Conservation (phyloP, 2,329 filamentous ascomycete genomes). For the Botryotinia narcissicola region DNA sequence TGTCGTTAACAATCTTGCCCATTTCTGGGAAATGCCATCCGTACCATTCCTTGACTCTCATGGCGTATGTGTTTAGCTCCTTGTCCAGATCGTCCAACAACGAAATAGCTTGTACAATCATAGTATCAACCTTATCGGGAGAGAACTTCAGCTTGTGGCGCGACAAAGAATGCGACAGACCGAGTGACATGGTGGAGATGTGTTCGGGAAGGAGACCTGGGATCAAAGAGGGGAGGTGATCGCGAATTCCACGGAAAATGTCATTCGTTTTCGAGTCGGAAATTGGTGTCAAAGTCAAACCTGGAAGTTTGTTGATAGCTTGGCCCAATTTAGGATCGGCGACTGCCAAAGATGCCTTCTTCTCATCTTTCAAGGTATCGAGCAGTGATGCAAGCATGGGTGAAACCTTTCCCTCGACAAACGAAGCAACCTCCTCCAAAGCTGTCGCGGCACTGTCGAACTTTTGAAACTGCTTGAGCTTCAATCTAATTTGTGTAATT, state of each 20-base stretch:
- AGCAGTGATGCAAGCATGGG: conserved; percentile 79
- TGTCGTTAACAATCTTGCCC: conserved; percentile 96
- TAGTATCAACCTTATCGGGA: conserved; percentile 96
- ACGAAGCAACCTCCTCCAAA: conserved; percentile 81
- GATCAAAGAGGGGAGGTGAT: conserved; percentile 85
- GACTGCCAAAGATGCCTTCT: conserved; percentile 92
- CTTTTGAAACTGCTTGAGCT: conserved; percentile 96
- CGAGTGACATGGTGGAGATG: conserved; percentile 90
- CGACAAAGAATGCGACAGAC: conserved; percentile 94
- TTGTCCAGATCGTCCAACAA: conserved; percentile 96
- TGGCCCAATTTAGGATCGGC: conserved; percentile 90
- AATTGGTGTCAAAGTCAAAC: conserved; percentile 79
- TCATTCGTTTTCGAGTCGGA: conserved; percentile 81
- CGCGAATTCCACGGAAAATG: conserved; percentile 90
- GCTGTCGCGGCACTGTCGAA: conserved; percentile 92
- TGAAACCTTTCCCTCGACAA: conserved; percentile 94
- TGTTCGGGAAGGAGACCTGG: conserved; percentile 82
- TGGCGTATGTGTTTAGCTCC: conserved; percentile 97
- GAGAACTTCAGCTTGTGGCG: conserved; percentile 99
- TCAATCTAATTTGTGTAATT: conserved; percentile 57
- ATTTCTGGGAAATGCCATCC: conserved; percentile 99
- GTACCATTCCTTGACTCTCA: conserved; percentile 99
- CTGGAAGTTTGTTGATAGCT: conserved; percentile 87
- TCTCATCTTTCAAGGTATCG: conserved; percentile 91
- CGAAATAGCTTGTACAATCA: conserved; percentile 97